Conservation (phyloP, 352 stramenopile species). For the Globisporangium irregulare region DNA sequence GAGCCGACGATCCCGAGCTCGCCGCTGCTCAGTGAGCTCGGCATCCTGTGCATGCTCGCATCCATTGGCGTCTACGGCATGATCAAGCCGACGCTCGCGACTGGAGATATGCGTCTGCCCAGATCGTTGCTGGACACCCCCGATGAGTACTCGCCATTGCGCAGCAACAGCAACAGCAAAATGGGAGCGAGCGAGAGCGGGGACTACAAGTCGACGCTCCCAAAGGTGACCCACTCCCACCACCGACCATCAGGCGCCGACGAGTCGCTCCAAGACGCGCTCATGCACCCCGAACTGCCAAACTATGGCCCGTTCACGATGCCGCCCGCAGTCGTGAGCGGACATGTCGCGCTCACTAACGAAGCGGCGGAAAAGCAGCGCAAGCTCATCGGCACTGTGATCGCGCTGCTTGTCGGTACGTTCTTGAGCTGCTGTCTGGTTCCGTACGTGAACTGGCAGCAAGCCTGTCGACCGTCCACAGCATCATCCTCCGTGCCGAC, state of each 20-base stretch:
- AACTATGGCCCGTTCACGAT: constrained; percentile 85
- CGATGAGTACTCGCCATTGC: constrained; percentile 37
- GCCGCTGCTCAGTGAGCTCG: constrained; percentile 51
- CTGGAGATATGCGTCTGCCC: not conserved
- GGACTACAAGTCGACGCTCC: constrained; percentile 7
- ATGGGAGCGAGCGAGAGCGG: not conserved
- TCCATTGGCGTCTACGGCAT: constrained; percentile 79
- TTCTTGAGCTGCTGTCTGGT: constrained; percentile 78
- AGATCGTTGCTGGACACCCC: not conserved
- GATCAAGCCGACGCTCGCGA: constrained; percentile 62
- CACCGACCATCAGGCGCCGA: constrained; percentile 14
- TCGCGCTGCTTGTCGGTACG: constrained; percentile 63
- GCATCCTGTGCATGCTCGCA: constrained; percentile 75
- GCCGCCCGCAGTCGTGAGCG: constrained; percentile 43
- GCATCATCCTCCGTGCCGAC: constrained; percentile 6
- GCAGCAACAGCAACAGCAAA: constrained; percentile 17
- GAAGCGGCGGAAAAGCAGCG: constrained; percentile 47
- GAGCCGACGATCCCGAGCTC: constrained; percentile 54
- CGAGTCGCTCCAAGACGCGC: constrained; percentile 48
- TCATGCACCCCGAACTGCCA: constrained; percentile 71
- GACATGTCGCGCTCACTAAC: constrained; percentile 57
- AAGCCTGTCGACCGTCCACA: constrained; percentile 40
- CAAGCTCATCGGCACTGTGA: constrained; percentile 53
- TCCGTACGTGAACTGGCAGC: constrained; percentile 77
- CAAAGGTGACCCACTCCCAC: constrained; percentile 15